Percentiles rank a stretch among this genome's conserved stretches.
phyloP scores from a whole-genome alignment of 306 rosid species.

The Vicia villosa region DNA sequence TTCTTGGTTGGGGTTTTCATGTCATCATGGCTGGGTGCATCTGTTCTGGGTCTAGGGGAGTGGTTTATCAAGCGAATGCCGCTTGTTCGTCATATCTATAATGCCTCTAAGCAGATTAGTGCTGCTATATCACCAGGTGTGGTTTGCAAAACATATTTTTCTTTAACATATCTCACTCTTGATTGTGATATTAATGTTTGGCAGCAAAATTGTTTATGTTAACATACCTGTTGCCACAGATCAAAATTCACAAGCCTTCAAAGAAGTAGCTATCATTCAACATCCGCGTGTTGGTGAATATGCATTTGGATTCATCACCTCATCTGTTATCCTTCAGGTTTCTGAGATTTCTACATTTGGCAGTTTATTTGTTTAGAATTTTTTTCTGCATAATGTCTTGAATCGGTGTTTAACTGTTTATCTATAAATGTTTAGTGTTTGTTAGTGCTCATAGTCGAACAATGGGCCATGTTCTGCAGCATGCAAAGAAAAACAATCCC shows the following conservation, averaged over 20 bases:
- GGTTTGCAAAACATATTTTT: conserved; percentile 24
- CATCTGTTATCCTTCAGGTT: conserved; percentile 89
- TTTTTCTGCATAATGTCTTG: conserved; percentile 16
- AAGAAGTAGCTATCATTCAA: conserved; percentile 97
- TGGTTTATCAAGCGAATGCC: conserved; percentile 99
- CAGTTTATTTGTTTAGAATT: neutral
- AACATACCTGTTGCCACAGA: conserved; percentile 48
- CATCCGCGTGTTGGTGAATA: conserved; percentile 99
- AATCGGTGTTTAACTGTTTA: neutral
- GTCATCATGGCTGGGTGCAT: conserved; percentile 99
- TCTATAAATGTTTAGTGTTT: conserved; percentile 9
- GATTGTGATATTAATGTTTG: conserved; percentile 15
- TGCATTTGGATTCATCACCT: conserved; percentile 95
- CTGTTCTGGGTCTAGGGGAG: conserved; percentile 94
- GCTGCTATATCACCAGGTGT: conserved; percentile 95
- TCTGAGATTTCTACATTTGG: conserved; percentile 25
- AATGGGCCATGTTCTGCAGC: neutral
- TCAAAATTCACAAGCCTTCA: conserved; percentile 91
- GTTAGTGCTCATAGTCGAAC: neutral
- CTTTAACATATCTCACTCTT: conserved; percentile 6
- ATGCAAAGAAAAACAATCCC: neutral
- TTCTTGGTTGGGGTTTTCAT: conserved; percentile 94
- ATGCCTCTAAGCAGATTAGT: conserved; percentile 96
- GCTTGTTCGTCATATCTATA: conserved; percentile 90
- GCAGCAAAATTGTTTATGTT: conserved; percentile 19